Base-by-base conservation (phyloP, 805 yeast genomes). In the Lipomyces sp. region DNA sequence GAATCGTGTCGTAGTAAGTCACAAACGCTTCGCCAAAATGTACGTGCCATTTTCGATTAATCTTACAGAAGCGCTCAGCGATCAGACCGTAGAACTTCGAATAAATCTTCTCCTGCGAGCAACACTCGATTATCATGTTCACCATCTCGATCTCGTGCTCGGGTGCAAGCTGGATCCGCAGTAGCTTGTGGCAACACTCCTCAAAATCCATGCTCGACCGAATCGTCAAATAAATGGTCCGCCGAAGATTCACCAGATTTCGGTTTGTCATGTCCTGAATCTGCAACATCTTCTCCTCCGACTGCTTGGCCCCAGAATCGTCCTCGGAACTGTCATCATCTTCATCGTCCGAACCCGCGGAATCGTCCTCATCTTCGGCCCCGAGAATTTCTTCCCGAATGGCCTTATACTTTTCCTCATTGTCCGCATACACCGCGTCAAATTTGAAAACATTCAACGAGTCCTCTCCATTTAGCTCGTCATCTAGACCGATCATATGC, bases 201-300 rank as follows among this genome's bases (percentile, higher is more conserved):
- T 87, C 95, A 4, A 90, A 81, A 0, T 95, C 83, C 83, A 91
- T 79, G 53, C 95, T 82, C 21, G 96, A 87, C 83, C 86, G 88
- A 8, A 93, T 71, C 0, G 91, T 83, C 26, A 90, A 70, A 61
- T 91, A 91, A 2, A 91, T 84, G 1, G 77, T 77, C 60, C 87
- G 87, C 59, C 87, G 87, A 59, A 81, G 80, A 44, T 81, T 80
- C 1, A 81, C 71, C 28, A 82, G 67, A 23, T 79, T 79, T 0
- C 82, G 69, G 41, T 83, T 83, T 0, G 95, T 85, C 73, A 84
- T 68, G 65, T 90, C 96, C 36, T 73, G 71, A 36, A 83, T 74
- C 43, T 68, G 67, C 28, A 61, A 58, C 18, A 39, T 28, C 26
- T 37, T 49, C 29, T 35, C 22, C 39, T 52, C 58, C 35, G 53